phyloP scores from a whole-genome alignment of 2,329 filamentous ascomycete species.

The Diaporthe citrichinensis region DNA sequence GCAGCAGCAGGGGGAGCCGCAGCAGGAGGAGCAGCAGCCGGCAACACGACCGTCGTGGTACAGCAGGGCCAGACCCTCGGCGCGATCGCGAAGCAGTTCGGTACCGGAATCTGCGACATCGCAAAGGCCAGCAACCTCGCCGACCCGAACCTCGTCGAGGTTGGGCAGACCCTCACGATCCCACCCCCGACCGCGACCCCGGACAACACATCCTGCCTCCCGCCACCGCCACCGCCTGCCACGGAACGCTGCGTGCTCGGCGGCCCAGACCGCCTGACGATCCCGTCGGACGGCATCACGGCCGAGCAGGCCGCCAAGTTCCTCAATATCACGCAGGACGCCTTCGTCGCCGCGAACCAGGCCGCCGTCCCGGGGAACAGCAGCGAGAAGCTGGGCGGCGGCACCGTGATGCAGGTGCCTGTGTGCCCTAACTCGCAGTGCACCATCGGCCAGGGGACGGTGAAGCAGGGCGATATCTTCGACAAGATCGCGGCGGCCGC shows the following conservation, averaged over 20 bases:
- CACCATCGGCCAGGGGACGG: constrained; percentile 28
- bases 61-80: constrained; percentile 27
- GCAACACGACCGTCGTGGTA: constrained; percentile 20
- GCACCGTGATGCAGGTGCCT: constrained; percentile 20
- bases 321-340: constrained; percentile 35
- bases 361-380: background rate
- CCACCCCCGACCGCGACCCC: constrained; percentile 26
- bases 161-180: constrained; percentile 30
- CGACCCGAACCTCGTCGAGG: constrained; percentile 17
- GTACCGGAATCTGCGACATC: constrained; percentile 36
- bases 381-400: constrained; percentile 20
- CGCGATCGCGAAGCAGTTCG: constrained; percentile 20
- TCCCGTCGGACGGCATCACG: constrained; percentile 17
- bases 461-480: constrained; percentile 31
- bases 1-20: background rate
- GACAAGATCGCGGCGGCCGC: constrained; percentile 17
- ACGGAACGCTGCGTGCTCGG: constrained; percentile 23
- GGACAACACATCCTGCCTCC: constrained; percentile 33
- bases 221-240: constrained; percentile 12
- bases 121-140: constrained; percentile 31
- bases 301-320: constrained; percentile 29
- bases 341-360: constrained; percentile 20
- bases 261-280: constrained; percentile 27
- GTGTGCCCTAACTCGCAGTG: constrained; percentile 35
- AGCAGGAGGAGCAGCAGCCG: background rate